phyloP scores from a whole-genome alignment of 192 early-diverging fungal species.

The Mortierella antarctica region DNA sequence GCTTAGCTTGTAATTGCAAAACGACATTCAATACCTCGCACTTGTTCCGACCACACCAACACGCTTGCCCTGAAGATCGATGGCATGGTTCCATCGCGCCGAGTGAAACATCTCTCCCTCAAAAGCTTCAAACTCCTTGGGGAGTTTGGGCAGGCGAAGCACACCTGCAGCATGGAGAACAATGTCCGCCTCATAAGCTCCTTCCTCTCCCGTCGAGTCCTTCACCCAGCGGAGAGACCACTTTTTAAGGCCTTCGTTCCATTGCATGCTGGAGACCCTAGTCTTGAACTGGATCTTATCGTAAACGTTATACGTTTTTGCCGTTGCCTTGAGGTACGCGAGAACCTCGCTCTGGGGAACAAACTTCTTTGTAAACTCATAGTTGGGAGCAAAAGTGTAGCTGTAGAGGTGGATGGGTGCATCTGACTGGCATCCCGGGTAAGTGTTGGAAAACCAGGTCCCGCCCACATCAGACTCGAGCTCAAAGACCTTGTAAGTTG shows the following conservation, averaged over 20 bases:
- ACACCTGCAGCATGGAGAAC: slow-evolving; percentile 54
- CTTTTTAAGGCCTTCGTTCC: slow-evolving; percentile 30
- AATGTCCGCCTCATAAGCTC: slow-evolving; percentile 34
- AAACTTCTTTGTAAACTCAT: slow-evolving; percentile 53
- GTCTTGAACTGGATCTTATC: slow-evolving; percentile 52
- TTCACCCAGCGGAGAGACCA: slow-evolving; percentile 42
- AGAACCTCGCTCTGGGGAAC: slow-evolving; percentile 26
- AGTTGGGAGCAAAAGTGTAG: slow-evolving; percentile 59
- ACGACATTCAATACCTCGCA: slow-evolving; percentile 34
- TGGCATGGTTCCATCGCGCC: slow-evolving; percentile 55
- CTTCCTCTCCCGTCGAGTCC: slow-evolving; percentile 6
- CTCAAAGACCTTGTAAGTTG: slow-evolving; percentile 55
- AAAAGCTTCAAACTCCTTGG: slow-evolving; percentile 56
- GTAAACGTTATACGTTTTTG: slow-evolving; percentile 46
- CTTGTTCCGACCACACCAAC: slow-evolving; percentile 60
- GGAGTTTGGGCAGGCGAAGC: slow-evolving; percentile 46
- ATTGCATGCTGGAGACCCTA: slow-evolving; percentile 28
- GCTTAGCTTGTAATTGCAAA: neutral
- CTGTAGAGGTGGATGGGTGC: slow-evolving; percentile 55
- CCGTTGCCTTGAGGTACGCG: slow-evolving; percentile 28
- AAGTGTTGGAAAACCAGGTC: slow-evolving; percentile 55
- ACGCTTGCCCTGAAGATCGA: slow-evolving; percentile 54
- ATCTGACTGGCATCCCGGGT: slow-evolving; percentile 58
- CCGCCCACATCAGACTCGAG: slow-evolving; percentile 52
- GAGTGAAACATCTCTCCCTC: slow-evolving; percentile 56